Percentiles rank a stretch among this genome's conserved stretches.
phyloP scores from a whole-genome alignment of 2,329 filamentous ascomycete species.

The Botrytis pseudocinerea region DNA sequence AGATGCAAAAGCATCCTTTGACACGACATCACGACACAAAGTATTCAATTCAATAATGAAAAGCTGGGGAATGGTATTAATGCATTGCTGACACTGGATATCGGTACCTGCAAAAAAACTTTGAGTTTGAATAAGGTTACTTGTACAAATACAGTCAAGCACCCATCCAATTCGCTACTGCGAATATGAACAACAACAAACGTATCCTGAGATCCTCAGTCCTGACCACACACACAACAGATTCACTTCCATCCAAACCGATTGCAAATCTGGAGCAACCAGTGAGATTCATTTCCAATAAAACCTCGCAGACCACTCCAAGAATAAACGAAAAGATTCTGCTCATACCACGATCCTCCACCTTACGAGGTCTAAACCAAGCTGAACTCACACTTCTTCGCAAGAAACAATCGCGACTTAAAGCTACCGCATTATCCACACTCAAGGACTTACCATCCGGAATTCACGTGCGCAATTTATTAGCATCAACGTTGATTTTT shows the following conservation, averaged over 20 bases:
- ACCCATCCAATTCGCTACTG: too few species aligned
- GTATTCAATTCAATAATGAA: not conserved
- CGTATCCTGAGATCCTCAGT: not conserved
- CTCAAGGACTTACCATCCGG: not conserved
- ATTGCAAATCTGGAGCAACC: not conserved
- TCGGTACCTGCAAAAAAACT: not conserved
- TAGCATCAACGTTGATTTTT: not conserved
- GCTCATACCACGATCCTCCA: not conserved
- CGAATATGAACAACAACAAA: not conserved
- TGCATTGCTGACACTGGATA: not conserved
- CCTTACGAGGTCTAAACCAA: not conserved
- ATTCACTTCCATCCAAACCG: not conserved
- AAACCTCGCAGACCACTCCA: too few species aligned
- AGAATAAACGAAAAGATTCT: not conserved
- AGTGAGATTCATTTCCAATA: not conserved
- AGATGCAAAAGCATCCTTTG: not conserved
- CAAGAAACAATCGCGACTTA: not conserved
- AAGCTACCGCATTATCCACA: not conserved
- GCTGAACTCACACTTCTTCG: not conserved
- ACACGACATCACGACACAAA: not conserved
- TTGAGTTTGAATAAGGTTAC: not conserved
- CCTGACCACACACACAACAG: not conserved
- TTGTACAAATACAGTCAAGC: not conserved
- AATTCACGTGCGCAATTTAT: not conserved
- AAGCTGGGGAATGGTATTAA: not conserved